Evolutionary conservation across 202 grass and related monocot species (phyloP).

Genomic region (Cymbopogon flexuosus): DNA sequence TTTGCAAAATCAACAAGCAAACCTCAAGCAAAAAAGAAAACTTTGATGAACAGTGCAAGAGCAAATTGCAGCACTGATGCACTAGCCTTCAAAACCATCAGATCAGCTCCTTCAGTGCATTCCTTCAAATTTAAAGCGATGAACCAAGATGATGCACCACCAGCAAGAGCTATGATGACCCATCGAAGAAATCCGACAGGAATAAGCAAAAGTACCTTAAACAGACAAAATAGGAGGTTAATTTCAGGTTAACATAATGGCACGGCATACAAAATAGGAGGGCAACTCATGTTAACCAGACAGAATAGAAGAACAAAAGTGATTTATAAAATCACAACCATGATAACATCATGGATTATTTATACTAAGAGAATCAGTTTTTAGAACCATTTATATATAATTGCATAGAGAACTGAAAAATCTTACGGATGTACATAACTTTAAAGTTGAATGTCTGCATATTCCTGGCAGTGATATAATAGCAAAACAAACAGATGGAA

Average conservation of each 20-base stretch:
- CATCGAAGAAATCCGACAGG: conserved; percentile 82
- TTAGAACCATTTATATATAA: conserved; percentile 11
- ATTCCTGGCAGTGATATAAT: conserved; percentile 13
- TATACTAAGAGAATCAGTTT: background rate
- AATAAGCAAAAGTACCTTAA: conserved; percentile 77
- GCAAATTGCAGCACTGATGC: conserved; percentile 70
- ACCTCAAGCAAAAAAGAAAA: conserved; percentile 88
- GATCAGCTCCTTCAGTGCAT: conserved; percentile 57
- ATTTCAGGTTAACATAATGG: conserved; percentile 18
- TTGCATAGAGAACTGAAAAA: background rate
- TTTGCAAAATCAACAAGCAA: conserved; percentile 42
- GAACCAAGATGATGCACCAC: conserved; percentile 80
- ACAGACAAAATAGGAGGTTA: conserved; percentile 16
- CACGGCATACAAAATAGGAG: background rate
- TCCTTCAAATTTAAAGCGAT: conserved; percentile 70
- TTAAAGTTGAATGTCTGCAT: background rate
- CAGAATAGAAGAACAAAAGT: no score
- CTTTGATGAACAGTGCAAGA: conserved; percentile 90
- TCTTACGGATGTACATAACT: background rate
- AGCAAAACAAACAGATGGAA: background rate
- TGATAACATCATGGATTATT: background rate
- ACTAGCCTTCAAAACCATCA: conserved; percentile 62
- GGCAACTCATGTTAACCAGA: no score
- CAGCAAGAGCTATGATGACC: conserved; percentile 71
- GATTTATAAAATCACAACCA: background rate